Base-by-base conservation (phyloP, 2,329 filamentous ascomycete species). In the Sclerotinia trifoliorum region DNA sequence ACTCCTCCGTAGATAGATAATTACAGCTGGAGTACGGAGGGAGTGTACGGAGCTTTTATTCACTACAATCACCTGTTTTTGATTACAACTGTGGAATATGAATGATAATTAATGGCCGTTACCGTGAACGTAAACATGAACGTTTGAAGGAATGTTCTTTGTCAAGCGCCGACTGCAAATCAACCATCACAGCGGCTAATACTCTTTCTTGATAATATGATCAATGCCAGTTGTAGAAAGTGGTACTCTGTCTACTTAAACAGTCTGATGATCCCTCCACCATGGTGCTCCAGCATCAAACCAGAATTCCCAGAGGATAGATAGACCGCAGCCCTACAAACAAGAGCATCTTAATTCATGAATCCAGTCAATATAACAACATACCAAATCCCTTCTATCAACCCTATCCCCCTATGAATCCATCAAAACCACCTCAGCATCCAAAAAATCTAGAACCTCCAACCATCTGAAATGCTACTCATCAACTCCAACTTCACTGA, bases 131-230 rank as follows among this genome's bases (percentile, higher is more conserved):
- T 60, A 17, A 29, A n/a, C 6, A 7, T 19, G 57, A 1, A 54
- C 19, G 15, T 54, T 51, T n/a, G 11, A 44, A 58, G 39, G 57
- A 32, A 61, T 61, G 26, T 48, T 61, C 57, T 61, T 48, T 61
- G 57, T 61, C 5, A 61, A 32, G 21, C 26, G 24, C 42, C 17
- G 29, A 29, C 5, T 29, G 29, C 29, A 19, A 48, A 15, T 32
- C 19, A 32, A 24, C 54, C 52, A 55, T 13, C 17, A 10, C 32
- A 39, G 29, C 54, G 29, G 54, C 54, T 56, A 56, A n/a, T n/a
- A 35, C 2, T 39, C 10, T 42, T 42, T 42, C 13, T 42, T 15
- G 39, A 48, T 26, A 11, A 11, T 7, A 29, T 32, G 24, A 2
- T 60, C 42, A 44, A 32, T 32, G 19, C 17, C 2, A 32, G 46